Evolutionary conservation across 2,329 filamentous ascomycete genomes (phyloP).

Genomic region (Colletotrichum acutatum): DNA sequence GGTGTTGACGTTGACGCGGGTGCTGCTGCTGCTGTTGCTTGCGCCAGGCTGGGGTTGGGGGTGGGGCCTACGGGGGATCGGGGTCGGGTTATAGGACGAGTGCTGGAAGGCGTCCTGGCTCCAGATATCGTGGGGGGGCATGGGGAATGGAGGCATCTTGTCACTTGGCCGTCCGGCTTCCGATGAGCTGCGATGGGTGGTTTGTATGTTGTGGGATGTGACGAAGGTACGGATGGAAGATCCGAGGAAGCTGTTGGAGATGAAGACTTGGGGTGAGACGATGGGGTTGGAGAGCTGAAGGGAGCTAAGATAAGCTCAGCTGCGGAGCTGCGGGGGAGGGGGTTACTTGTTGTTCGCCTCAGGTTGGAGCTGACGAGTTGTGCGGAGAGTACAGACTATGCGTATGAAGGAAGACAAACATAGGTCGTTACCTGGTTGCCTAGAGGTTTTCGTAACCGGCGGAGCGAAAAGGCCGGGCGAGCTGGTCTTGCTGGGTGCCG

Average conservation of each 20-base stretch:
- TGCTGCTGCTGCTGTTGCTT: neutral
- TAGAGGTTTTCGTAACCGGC: neutral
- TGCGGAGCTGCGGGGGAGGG: slow-evolving; percentile 12
- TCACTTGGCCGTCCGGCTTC: neutral
- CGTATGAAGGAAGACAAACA: no score
- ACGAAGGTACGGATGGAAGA: neutral
- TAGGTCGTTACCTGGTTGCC: neutral
- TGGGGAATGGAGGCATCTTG: neutral
- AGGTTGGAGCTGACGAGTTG: neutral
- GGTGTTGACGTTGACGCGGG: neutral
- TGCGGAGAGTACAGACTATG: neutral
- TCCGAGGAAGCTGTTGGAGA: neutral
- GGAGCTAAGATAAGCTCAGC: slow-evolving; percentile 7
- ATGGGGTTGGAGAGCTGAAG: neutral
- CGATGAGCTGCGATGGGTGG: neutral
- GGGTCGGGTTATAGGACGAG: neutral
- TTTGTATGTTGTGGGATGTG: neutral
- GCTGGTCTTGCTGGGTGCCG: neutral
- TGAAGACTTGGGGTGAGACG: neutral
- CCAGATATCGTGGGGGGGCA: slow-evolving; percentile 3
- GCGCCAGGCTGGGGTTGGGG: neutral
- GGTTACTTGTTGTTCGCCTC: neutral
- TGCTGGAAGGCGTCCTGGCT: neutral
- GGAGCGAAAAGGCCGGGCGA: neutral
- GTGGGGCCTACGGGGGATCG: neutral